Evolutionary conservation across 257 asterid species (phyloP).

Genomic region (Sherardia arvensis): DNA sequence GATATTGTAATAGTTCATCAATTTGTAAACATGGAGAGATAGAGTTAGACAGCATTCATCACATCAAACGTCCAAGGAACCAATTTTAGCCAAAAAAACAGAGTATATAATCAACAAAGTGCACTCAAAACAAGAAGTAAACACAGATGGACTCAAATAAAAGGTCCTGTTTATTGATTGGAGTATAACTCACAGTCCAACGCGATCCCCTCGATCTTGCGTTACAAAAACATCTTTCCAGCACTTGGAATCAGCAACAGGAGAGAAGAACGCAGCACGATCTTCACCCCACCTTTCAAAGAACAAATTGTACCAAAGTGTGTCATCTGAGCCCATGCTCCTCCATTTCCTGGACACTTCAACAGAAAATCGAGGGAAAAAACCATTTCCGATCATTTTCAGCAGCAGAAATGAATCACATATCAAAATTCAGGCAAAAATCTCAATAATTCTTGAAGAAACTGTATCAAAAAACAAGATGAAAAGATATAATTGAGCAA

Average conservation of each 20-base stretch:
- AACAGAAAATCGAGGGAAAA: slow-evolving; percentile 5
- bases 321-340: slow-evolving; percentile 42
- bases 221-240: slow-evolving; percentile 70
- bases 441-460: not conserved
- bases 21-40: not conserved
- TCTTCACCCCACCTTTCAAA: slow-evolving; percentile 68
- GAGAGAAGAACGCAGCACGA: slow-evolving; percentile 47
- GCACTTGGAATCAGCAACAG: slow-evolving; percentile 31
- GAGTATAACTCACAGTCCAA: slow-evolving; percentile 59
- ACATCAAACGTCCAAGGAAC: not conserved
- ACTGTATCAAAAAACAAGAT: too few species aligned
- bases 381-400: slow-evolving; percentile 9
- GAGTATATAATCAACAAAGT: too few species aligned
- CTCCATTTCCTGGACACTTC: slow-evolving; percentile 84
- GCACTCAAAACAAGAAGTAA: not conserved
- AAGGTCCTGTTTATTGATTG: too few species aligned
- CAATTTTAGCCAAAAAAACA: not conserved
- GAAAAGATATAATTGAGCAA: too few species aligned
- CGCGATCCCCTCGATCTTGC: slow-evolving; percentile 71
- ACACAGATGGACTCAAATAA: not conserved
- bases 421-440: not conserved
- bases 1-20: not conserved
- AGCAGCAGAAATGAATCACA: not conserved
- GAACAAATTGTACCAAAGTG: slow-evolving; percentile 54
- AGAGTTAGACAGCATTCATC: not conserved